Evolutionary conservation across 495 filamentous ascomycete genomes (phyloP).

Genomic region (Xanthoparmelia taractica): DNA sequence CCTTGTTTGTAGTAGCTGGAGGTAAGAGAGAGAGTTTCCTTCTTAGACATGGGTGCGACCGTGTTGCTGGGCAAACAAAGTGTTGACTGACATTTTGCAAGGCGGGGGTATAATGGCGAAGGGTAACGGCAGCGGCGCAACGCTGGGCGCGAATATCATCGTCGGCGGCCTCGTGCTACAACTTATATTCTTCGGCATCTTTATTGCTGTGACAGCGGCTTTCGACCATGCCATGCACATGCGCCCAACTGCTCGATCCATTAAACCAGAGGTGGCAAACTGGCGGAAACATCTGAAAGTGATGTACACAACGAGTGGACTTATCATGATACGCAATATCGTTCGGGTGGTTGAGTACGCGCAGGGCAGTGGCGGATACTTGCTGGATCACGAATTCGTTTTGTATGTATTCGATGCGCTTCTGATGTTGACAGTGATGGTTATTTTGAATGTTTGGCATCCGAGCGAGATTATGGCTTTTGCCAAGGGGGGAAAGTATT

Average conservation of each 20-base stretch:
- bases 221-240: conserved; percentile 32
- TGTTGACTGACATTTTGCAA: not conserved
- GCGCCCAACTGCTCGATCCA: conserved; percentile 18
- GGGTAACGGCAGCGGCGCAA: conserved; percentile 12
- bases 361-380: conserved; percentile 45
- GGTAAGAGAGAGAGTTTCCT: conserved; percentile 25
- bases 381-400: conserved; percentile 48
- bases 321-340: conserved; percentile 54
- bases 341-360: conserved; percentile 57
- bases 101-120: not conserved
- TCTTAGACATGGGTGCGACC: not conserved
- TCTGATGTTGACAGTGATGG: conserved; percentile 49
- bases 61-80: not conserved
- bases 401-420: conserved; percentile 56
- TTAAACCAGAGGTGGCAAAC: conserved; percentile 12
- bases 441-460: conserved; percentile 40
- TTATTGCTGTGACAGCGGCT: conserved; percentile 33
- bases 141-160: conserved; percentile 42
- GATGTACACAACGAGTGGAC: conserved; percentile 43
- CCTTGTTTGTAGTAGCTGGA: conserved; percentile 42
- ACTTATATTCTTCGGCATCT: conserved; percentile 41
- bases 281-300: conserved; percentile 48
- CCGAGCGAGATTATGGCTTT: conserved; percentile 28
- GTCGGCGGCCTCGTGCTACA: conserved; percentile 44
- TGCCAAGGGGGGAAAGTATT: not conserved